Conservation (phyloP, 371 early-diverging fungal species). For the Lichtheimia ramosa region DNA sequence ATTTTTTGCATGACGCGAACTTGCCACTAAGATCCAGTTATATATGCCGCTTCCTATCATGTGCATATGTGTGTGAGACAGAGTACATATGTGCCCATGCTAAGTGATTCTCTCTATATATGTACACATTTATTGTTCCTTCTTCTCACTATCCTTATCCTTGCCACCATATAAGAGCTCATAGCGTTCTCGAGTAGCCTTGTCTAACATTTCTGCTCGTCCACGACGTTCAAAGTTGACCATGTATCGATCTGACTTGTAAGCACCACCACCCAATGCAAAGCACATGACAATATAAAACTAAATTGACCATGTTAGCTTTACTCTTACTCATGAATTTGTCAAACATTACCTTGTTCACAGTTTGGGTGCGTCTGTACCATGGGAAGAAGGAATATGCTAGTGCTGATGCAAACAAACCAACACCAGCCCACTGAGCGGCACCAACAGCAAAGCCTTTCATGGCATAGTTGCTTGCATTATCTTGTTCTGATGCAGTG, state of each 20-base stretch:
- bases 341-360: conserved; percentile 43
- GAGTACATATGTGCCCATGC: no score
- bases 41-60: no score
- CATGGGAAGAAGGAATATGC: conserved; percentile 47
- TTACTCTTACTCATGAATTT: neutral
- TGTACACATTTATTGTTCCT: conserved; percentile 1
- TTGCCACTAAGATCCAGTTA: no score
- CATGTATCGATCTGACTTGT: conserved; percentile 55
- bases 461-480: conserved; percentile 48
- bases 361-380: conserved; percentile 47
- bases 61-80: no score
- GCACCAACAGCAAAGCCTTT: conserved; percentile 51
- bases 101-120: neutral
- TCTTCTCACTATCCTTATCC: conserved; percentile 9
- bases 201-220: conserved; percentile 43
- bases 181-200: conserved; percentile 40
- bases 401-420: conserved; percentile 44
- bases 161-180: conserved; percentile 43
- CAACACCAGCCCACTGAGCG: conserved; percentile 53
- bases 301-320: conserved; percentile 16
- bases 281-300: conserved; percentile 58
- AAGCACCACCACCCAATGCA: conserved; percentile 50
- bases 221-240: conserved; percentile 55
- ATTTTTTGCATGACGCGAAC: conserved; percentile 1
- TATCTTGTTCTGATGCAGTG: conserved; percentile 42